Conservation (phyloP, 441 rosid species). For the Pelargonium myrrhifolium region DNA sequence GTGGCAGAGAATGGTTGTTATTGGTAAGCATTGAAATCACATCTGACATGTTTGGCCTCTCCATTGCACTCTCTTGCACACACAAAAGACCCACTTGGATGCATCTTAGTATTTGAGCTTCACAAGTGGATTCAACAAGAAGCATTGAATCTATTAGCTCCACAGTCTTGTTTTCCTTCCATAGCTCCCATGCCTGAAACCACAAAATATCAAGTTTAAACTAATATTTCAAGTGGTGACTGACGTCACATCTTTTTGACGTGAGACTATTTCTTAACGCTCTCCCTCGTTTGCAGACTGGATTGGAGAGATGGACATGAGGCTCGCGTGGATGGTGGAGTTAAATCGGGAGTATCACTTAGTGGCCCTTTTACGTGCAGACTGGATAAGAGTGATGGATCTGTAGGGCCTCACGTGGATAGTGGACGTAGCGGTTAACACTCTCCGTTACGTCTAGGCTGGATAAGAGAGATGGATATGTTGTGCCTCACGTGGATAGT, state of each 20-base stretch:
- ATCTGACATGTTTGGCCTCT: conserved; percentile 11
- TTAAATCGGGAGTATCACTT: no score
- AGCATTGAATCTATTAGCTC: conserved; percentile 9
- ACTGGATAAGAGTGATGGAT: no score
- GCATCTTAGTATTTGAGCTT: conserved; percentile 4
- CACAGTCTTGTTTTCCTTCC: conserved; percentile 7
- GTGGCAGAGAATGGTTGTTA: neutral
- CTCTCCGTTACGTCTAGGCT: no score
- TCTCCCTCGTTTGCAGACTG: no score
- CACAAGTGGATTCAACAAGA: conserved; percentile 5
- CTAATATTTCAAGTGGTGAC: neutral
- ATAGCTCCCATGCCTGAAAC: conserved; percentile 18
- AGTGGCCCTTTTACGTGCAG: no score
- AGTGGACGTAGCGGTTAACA: no score
- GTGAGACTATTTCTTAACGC: no score
- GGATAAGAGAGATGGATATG: no score
- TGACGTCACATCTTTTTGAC: neutral
- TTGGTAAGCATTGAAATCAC: conserved; percentile 1
- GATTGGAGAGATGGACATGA: no score
- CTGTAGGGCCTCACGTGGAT: no score
- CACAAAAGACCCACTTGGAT: conserved; percentile 15
- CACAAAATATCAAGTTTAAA: neutral
- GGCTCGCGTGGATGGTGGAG: no score
- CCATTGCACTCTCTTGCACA: conserved; percentile 14
- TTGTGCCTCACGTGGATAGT: no score